Base-by-base conservation (phyloP, 2,329 filamentous ascomycete genomes). In the Ilyonectria mors-panacis region DNA sequence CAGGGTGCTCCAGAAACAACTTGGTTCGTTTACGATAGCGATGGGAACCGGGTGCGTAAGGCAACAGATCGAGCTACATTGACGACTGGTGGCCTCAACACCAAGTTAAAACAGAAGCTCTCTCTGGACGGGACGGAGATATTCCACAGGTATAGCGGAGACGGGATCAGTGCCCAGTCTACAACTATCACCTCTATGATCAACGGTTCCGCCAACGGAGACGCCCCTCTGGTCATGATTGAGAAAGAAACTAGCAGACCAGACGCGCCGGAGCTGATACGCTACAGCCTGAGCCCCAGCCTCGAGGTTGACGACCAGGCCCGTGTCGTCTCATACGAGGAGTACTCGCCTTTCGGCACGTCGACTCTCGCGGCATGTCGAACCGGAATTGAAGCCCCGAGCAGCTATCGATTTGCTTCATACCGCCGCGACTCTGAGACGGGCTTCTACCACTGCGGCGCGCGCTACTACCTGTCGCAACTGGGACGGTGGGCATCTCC, bases 21-120 rank as follows among this genome's bases (percentile, higher is more conserved):
- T 2, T 69, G 51, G 26, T 70, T 67, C 23, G 63, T 66, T 15
- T 70, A 72, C 23, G 51, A 69, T 21, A 10, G 33, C 4, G 10
- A 10, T 2, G 68, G 70, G 0, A 44, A 58, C 1, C 26, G 70
- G 2, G 35, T 63, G 2, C 55, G 70, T 1, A 72, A 72, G 50
- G 62, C 68, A 0, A 67, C 62, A 12, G 67, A 67, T 30, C 39
- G 57, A 6, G 15, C 26, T 17, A 37, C 51, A 2, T n/a, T 23
- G 4, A 47, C 35, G 10, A 33, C 30, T 33, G 30, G 30, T 33
- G 8, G 12, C 10, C 3, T 7, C 8, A 33, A 9, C 12, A 12
- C 12, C 30, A 39, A n/a, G 13, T n/a, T 39, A 13, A 65, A 63
- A 30, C 58, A 70, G 39, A 63, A 39, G 6, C 12, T 58, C 4